Conservation (phyloP, 441 rosid genomes). For the Pelargonium myrrhifolium region DNA sequence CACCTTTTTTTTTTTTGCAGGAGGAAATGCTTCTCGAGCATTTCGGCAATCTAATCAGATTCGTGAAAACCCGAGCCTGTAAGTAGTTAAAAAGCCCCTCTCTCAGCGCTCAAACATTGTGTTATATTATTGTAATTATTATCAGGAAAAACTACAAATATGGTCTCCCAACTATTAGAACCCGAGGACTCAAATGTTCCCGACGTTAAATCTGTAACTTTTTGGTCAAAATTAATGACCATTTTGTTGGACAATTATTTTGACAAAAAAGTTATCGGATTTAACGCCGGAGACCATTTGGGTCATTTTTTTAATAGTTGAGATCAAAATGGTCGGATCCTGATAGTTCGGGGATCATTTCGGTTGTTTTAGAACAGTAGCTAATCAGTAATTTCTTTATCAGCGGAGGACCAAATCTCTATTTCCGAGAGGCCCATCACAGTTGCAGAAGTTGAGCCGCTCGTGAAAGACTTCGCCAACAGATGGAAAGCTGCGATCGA, state of each 20-base stretch:
- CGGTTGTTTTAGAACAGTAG: not conserved
- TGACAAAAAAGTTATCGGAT: too few species aligned
- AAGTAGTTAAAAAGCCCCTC: conserved; percentile 28
- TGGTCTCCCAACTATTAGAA: too few species aligned
- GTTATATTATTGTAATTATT: not conserved
- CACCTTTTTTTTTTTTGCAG: conserved; percentile 30
- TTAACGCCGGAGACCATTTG: too few species aligned
- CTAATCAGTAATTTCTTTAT: conserved; percentile 13
- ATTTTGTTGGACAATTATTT: too few species aligned
- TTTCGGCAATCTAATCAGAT: conserved; percentile 82
- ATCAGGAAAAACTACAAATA: too few species aligned
- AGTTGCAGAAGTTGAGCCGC: conserved; percentile 65
- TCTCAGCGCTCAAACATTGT: not conserved
- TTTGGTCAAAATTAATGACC: too few species aligned
- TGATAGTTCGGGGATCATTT: too few species aligned
- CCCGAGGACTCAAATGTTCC: too few species aligned
- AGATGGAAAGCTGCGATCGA: conserved; percentile 94
- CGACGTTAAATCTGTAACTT: too few species aligned
- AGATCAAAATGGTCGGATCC: too few species aligned
- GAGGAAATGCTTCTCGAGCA: conserved; percentile 91
- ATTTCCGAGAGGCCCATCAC: conserved; percentile 61
- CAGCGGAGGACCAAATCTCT: conserved; percentile 82
- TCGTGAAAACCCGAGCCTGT: conserved; percentile 85
- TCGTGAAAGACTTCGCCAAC: conserved; percentile 68
- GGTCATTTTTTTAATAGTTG: too few species aligned